phyloP scores from a whole-genome alignment of 495 filamentous ascomycete species.

The Aspergillus egyptiacus region DNA sequence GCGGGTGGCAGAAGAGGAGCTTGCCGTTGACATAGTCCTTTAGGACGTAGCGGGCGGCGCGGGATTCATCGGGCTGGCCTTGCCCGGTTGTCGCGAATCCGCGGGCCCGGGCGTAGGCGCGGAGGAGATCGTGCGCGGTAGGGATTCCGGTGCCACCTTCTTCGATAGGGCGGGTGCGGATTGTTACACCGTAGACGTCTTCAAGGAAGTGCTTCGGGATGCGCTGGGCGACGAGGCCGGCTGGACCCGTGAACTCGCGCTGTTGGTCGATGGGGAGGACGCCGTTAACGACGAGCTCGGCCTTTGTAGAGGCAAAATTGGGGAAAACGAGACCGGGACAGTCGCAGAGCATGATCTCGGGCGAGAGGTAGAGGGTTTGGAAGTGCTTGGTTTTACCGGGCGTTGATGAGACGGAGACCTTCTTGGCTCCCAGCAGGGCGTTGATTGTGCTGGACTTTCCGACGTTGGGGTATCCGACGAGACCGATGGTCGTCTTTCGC shows the following conservation, averaged over 20 bases:
- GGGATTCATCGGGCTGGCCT: conserved; percentile 86
- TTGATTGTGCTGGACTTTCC: conserved; percentile 99
- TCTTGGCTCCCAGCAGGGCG: conserved; percentile 93
- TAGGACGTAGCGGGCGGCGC: conserved; percentile 82
- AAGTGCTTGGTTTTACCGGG: conserved; percentile 99
- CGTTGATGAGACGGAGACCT: conserved; percentile 95
- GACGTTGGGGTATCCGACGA: conserved; percentile 98
- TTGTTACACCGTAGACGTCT: conserved; percentile 87
- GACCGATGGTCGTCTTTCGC: conserved; percentile 77
- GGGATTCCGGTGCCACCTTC: conserved; percentile 91
- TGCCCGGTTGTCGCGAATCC: conserved; percentile 84
- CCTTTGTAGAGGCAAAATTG: conserved; percentile 95
- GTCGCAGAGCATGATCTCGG: conserved; percentile 88
- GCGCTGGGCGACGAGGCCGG: conserved; percentile 76
- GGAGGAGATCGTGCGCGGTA: conserved; percentile 79
- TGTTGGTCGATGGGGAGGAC: conserved; percentile 96
- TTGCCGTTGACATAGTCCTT: conserved; percentile 99
- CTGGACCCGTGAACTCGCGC: conserved; percentile 87
- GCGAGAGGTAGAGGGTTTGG: conserved; percentile 92
- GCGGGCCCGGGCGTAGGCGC: conserved; percentile 79
- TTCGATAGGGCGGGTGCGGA: conserved; percentile 72
- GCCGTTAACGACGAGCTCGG: conserved; percentile 91
- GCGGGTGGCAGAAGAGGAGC: conserved; percentile 85
- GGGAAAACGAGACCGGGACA: conserved; percentile 98
- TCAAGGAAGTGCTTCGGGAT: conserved; percentile 91